These are phyloP conservation scores for Suillus subalutaceus DNA, from an alignment of 768 basidiomycete species.

Conservation along the genomic window DNA sequence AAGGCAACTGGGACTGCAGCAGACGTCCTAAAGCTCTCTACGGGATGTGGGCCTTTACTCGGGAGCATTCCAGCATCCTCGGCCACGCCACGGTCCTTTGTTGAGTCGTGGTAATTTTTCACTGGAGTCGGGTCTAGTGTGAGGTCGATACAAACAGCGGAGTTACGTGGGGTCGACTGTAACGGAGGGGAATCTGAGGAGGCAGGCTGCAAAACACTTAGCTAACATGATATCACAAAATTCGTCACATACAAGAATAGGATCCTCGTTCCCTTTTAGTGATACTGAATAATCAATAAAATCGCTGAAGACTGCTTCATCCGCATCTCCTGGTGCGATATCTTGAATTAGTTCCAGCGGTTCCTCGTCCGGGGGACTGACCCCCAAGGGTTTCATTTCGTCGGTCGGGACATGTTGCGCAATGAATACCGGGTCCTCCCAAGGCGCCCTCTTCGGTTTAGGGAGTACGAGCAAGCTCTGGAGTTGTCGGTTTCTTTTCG, in stretches of 20 bases:
- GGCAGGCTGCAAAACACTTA: conserved; percentile 17
- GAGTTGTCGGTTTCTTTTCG: conserved; percentile 6
- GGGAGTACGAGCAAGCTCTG: conserved; percentile 12
- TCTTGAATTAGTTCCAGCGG: not conserved
- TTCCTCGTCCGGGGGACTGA: not conserved
- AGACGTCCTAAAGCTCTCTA: not conserved
- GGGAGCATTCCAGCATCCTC: not conserved
- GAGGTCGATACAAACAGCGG: conserved; percentile 46
- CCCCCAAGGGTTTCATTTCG: not conserved
- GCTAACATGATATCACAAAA: not conserved
- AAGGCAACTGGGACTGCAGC: not conserved
- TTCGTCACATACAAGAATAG: not conserved
- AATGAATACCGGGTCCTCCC: conserved; percentile 28
- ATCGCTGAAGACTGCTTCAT: conserved; percentile 7
- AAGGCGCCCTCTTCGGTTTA: conserved; percentile 36
- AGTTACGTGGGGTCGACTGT: conserved; percentile 22
- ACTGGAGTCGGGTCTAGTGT: conserved; percentile 37
- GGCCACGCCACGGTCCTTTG: not conserved
- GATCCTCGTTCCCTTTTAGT: conserved; percentile 11
- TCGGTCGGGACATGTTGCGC: conserved; percentile 6
- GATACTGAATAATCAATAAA: conserved; percentile 9
- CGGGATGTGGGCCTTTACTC: not conserved
- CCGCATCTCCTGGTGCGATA: not conserved
- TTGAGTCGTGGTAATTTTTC: conserved; percentile 5
- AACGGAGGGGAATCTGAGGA: conserved; percentile 3